These are phyloP conservation scores for Aureobasidium leucospermi DNA, from an alignment of 2,329 filamentous ascomycete genomes.

Conservation along the genomic window DNA sequence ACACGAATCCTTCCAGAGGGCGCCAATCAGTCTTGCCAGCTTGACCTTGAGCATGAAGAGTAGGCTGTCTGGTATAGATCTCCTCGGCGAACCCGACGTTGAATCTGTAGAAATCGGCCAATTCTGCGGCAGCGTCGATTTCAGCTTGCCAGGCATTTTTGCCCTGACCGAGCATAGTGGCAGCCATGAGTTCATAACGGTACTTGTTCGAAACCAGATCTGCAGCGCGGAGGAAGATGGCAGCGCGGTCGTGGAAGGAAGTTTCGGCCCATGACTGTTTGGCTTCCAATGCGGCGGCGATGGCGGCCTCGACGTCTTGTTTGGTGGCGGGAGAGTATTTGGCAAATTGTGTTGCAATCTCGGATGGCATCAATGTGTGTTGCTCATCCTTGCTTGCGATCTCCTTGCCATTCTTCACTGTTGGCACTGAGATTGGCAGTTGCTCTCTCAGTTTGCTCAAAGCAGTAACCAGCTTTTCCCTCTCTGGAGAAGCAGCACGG, in stretches of 20 bases:
- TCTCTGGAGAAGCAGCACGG: background rate
- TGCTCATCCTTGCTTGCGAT: background rate
- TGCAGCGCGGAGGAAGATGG: slow-evolving; percentile 31
- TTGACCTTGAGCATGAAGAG: slow-evolving; percentile 18
- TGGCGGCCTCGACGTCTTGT: slow-evolving; percentile 19
- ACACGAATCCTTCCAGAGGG: slow-evolving; percentile 37
- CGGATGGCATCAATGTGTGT: background rate
- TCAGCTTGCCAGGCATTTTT: slow-evolving; percentile 37
- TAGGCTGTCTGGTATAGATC: slow-evolving; percentile 32
- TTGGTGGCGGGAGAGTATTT: background rate
- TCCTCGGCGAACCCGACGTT: slow-evolving; percentile 29
- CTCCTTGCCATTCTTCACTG: background rate
- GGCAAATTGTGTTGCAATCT: background rate
- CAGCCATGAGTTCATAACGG: slow-evolving; percentile 30
- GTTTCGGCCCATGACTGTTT: slow-evolving; percentile 29
- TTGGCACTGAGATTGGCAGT: background rate
- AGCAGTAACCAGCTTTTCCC: background rate
- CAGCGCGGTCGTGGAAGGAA: slow-evolving; percentile 30
- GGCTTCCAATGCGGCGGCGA: slow-evolving; percentile 28
- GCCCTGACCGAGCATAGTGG: slow-evolving; percentile 37
- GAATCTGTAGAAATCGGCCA: slow-evolving; percentile 33
- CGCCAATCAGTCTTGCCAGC: slow-evolving; percentile 26
- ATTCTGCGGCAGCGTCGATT: slow-evolving; percentile 32
- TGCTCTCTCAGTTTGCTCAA: background rate
- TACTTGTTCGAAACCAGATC: slow-evolving; percentile 26